Percentiles rank a stretch among this genome's conserved stretches.
Evolutionary conservation across 2,329 filamentous ascomycete genomes (phyloP).

Genomic region (Aspergillus hiratsukae): DNA sequence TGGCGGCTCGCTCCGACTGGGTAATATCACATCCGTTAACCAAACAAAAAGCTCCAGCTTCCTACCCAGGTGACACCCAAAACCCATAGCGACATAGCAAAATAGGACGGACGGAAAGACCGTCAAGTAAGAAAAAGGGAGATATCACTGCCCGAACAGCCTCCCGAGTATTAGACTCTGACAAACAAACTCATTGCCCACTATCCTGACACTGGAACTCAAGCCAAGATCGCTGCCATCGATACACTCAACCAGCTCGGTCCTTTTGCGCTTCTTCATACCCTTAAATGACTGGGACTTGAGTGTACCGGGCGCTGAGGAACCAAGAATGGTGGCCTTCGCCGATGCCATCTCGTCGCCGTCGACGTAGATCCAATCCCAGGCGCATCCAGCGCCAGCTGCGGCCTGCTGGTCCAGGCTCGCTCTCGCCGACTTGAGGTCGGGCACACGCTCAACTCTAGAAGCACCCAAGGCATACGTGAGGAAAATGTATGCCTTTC

Average conservation of each 20-base stretch:
- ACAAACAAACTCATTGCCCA: conserved; percentile 81
- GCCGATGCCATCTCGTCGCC: conserved; percentile 55
- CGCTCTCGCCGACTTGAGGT: conserved; percentile 60
- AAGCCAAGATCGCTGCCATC: conserved; percentile 31
- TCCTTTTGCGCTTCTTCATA: conserved; percentile 45
- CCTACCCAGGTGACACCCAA: background rate
- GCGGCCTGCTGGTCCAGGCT: conserved; percentile 51
- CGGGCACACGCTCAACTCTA: conserved; percentile 60
- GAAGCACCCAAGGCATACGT: conserved; percentile 71
- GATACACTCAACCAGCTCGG: conserved; percentile 18
- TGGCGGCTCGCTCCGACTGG: background rate
- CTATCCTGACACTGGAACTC: conserved; percentile 56
- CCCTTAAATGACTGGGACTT: conserved; percentile 26
- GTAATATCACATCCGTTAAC: background rate
- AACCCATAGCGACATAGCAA: background rate
- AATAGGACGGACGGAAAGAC: background rate
- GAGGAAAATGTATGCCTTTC: conserved; percentile 73
- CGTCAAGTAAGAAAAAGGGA: conserved; percentile 4
- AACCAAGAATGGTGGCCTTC: conserved; percentile 39
- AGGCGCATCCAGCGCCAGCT: conserved; percentile 41
- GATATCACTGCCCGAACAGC: conserved; percentile 57
- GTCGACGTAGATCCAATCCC: conserved; percentile 78
- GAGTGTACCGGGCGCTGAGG: conserved; percentile 14
- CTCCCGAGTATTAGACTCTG: conserved; percentile 88
- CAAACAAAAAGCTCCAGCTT: background rate